Evolutionary conservation across 257 asterid genomes (phyloP).

Genomic region (Solanum bulbocastanum): DNA sequence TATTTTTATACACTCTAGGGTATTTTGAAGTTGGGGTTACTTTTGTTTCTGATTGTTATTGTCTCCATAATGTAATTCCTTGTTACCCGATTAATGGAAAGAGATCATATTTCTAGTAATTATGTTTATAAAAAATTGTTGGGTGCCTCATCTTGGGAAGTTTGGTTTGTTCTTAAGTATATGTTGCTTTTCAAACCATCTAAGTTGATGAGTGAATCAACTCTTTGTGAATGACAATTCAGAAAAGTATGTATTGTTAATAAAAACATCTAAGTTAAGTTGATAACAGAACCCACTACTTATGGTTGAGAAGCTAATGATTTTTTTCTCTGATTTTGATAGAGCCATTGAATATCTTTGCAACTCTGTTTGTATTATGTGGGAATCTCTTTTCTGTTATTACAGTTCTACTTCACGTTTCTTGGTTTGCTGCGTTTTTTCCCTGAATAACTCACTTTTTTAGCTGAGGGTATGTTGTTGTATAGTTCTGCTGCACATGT

Average conservation of each 20-base stretch:
- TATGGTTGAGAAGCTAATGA: not conserved
- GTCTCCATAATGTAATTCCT: not conserved
- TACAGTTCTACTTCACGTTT: too few relatives aligned
- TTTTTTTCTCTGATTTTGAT: not conserved
- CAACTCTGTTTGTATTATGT: not conserved
- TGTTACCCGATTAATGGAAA: not conserved
- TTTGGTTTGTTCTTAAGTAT: not conserved
- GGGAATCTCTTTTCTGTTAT: not conserved
- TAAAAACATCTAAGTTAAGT: not conserved
- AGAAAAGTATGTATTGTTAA: not conserved
- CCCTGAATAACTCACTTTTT: too few relatives aligned
- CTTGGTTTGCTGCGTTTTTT: too few relatives aligned
- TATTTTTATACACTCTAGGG: too few relatives aligned
- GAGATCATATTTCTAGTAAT: not conserved
- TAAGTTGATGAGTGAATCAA: not conserved
- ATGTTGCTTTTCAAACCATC: not conserved
- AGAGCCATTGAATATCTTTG: not conserved
- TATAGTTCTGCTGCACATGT: too few relatives aligned
- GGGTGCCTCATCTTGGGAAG: not conserved
- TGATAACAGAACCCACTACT: not conserved
- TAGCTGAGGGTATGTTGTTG: too few relatives aligned
- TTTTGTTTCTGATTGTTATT: not conserved
- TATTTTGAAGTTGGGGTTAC: not conserved
- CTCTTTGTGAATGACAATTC: not conserved
- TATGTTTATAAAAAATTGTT: not conserved